Percentiles rank a stretch among this genome's conserved stretches.
These are phyloP conservation scores for Leccinum obscurum DNA, from an alignment of 768 basidiomycete genomes.

Conservation along the genomic window DNA sequence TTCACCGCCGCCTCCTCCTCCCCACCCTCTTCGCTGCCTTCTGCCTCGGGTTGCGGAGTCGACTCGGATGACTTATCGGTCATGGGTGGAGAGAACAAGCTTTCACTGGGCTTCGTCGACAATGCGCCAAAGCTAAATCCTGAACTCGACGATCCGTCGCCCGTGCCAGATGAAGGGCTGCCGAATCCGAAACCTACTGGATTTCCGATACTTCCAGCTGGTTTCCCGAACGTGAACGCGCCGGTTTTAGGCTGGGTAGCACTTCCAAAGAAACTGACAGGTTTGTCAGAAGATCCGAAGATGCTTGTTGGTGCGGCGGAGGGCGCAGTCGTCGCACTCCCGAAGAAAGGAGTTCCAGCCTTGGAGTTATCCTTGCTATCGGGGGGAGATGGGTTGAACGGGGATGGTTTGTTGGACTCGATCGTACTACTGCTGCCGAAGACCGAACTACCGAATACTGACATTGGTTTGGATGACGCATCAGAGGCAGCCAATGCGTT, in stretches of 20 bases:
- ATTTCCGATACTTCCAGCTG: slow-evolving; percentile 55
- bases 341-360: slow-evolving; percentile 17
- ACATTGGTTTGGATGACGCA: slow-evolving; percentile 19
- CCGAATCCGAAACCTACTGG: slow-evolving; percentile 61
- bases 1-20: slow-evolving; percentile 29
- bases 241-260: slow-evolving; percentile 26
- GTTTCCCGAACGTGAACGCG: slow-evolving; percentile 32
- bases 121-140: slow-evolving; percentile 28
- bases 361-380: slow-evolving; percentile 20
- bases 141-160: slow-evolving; percentile 18
- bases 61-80: slow-evolving; percentile 33
- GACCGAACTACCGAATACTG: slow-evolving; percentile 27
- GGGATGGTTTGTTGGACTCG: slow-evolving; percentile 18
- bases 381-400: slow-evolving; percentile 10
- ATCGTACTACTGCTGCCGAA: slow-evolving; percentile 21
- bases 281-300: slow-evolving; percentile 27
- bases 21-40: slow-evolving; percentile 27
- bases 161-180: slow-evolving; percentile 18
- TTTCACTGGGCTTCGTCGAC: slow-evolving; percentile 23
- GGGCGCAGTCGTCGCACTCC: slow-evolving; percentile 15
- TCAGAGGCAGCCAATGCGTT: slow-evolving; percentile 24
- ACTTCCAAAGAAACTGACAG: slow-evolving; percentile 30
- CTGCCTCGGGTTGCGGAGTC: slow-evolving; percentile 29
- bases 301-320: slow-evolving; percentile 16
- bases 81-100: slow-evolving; percentile 27